Base-by-base conservation (phyloP, 2,329 filamentous ascomycete species). In the Davidsoniella eucalypti region DNA sequence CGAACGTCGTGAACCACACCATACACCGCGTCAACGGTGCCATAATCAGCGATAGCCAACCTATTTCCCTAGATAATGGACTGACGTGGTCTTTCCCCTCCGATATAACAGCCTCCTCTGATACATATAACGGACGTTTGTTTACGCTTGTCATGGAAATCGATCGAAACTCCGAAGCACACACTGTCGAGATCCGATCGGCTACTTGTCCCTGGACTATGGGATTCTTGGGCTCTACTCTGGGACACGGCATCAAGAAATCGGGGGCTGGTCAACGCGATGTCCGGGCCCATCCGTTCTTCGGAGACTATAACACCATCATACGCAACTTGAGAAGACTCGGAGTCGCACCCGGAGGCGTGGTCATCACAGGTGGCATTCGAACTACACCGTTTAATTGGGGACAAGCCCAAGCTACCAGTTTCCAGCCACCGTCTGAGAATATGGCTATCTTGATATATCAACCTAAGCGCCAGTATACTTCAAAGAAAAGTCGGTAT, bases 31-130 rank as follows among this genome's bases (percentile, higher is more conserved):
- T 78, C 0, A 67, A 66, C 1, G 57, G 53, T 1, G 61, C 79
- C 6, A 58, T 72, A 5, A 68, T 79, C 25, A 80, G 77, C 21
- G 70, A 72, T 0, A 80, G 74, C 73, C 78, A 81, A 57, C 77
- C 77, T 1, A 60, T 81, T 2, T 66, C 62, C 0, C 44, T 58
- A 1, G 61, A 66, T 17, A 12, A 12, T 33, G 61, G 57, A 14
- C 58, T 61, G 41, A 55, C 49, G 2, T 78, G 72, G 73, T 55
- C 52, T 0, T 76, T 75, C 55, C 74, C 74, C 0, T 64, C 59
- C 0, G 54, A 67, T 0, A 56, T 68, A 1, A 59, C 64, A 0
- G 55, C 59, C 0, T 47, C 56, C 1, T 54, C 55, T 5, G 60
- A 67, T 0, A 56, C 61, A 2, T 76, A 75, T 47, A 70, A 69